Conservation (phyloP, 2,329 filamentous ascomycete genomes). For the Cercospora sp. region DNA sequence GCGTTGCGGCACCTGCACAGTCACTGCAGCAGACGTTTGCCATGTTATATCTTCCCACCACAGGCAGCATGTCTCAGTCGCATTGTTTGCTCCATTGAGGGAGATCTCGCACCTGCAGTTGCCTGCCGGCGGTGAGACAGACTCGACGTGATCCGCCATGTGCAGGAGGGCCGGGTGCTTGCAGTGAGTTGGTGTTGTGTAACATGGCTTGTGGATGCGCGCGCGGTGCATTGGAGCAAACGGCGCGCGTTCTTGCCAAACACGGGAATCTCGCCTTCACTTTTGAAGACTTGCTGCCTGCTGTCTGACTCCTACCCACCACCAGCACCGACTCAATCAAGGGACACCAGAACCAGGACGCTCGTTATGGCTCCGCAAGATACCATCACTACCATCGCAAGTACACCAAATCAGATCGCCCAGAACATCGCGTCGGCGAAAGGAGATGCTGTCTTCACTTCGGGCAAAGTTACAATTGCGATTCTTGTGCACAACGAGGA, state of each 20-base stretch:
- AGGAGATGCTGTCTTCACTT: neutral
- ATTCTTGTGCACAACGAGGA: constrained; percentile 9
- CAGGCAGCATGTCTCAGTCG: neutral
- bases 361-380: neutral
- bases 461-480: neutral
- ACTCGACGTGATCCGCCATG: neutral
- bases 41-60: neutral
- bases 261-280: neutral
- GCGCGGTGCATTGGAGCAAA: neutral
- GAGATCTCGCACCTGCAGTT: neutral
- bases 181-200: constrained; percentile 1
- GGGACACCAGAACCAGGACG: neutral
- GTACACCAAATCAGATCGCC: constrained; percentile 12
- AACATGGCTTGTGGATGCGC: neutral
- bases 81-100: neutral
- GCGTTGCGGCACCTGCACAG: neutral
- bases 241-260: constrained; percentile 1
- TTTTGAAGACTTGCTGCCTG: neutral
- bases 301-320: neutral
- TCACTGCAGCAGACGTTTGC: neutral
- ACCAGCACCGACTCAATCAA: neutral
- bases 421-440: neutral
- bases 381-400: neutral
- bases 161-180: neutral
- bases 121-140: neutral